Base-by-base conservation (phyloP, 345 rosid species). In the Salix udensis region DNA sequence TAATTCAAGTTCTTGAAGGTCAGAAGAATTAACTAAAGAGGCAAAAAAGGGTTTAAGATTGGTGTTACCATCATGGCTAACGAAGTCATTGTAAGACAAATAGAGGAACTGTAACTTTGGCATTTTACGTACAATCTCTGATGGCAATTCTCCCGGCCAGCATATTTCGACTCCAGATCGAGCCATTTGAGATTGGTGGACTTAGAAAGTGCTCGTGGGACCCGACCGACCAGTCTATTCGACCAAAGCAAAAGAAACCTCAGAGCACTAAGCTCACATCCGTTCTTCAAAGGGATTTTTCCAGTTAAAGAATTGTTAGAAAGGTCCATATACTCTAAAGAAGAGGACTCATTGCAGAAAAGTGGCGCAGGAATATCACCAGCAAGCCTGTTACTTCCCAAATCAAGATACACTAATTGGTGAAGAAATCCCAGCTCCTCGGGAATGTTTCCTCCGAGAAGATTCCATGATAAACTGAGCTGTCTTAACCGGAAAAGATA, bases 181-280 rank as follows among this genome's bases (percentile, higher is more conserved):
- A 95, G 85, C 98, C 98, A 95, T 82, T 80, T 48, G 65, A 95
- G 89, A 60, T 85, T 89, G 7, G 96, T 72, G 2, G 93, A 91
- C 79, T 93, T 93, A 4, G 90, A 80, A 40, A 95, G 89, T 2
- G 90, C 84, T 21, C 31, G 75, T 10, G 98, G 97, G 23, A 95
- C 82, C 3, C 14, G 62, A 13, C 98, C 96, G 6, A 58, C 81
- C 2, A 93, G 84, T 40, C 70, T 83, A 77, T 93, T 95, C 4
- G 97, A 93, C 97, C 98, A 95, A 18, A 95, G 90, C 21, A 95
- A 74, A 71, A 95, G 90, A 79, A 71, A 93, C 76, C 83, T 88
- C 72, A 95, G 76, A n/a, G 86, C 82, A 64, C 15, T 62, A 26
- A 91, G 90, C 53, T 79, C 77, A 65, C 96, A 93, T 40, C 74